Evolutionary conservation across 2,329 filamentous ascomycete genomes (phyloP).

Genomic region (Cyanodermella asteris): DNA sequence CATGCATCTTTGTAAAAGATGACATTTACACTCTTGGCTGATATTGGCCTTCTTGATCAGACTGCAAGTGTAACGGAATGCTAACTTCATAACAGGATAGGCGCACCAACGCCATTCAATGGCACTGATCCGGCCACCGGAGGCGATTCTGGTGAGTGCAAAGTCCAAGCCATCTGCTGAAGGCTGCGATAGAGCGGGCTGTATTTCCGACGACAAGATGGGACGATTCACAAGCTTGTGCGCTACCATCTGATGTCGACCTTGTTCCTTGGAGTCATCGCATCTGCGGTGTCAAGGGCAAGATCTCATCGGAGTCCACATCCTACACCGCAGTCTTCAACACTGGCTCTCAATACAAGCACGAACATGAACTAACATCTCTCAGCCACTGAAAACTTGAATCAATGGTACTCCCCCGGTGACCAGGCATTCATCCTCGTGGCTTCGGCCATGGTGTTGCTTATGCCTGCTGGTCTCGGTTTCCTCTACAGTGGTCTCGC

Average conservation of each 20-base stretch:
- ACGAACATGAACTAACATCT: background rate
- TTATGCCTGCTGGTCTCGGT: constrained; percentile 92
- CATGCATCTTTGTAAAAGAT: too few species aligned
- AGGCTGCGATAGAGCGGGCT: background rate
- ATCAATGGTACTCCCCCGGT: constrained; percentile 84
- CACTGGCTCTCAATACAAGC: background rate
- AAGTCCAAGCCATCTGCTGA: background rate
- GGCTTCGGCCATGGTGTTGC: constrained; percentile 72
- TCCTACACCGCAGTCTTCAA: background rate
- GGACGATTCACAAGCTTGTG: background rate
- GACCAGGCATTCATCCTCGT: constrained; percentile 90
- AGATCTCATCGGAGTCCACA: background rate
- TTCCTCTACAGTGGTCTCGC: constrained; percentile 96
- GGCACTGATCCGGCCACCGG: constrained; percentile 18
- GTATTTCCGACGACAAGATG: background rate
- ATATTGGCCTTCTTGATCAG: background rate
- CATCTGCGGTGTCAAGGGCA: background rate
- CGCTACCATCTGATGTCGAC: background rate
- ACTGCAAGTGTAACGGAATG: background rate
- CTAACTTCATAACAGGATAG: constrained; percentile 6
- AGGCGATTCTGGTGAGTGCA: constrained; percentile 28
- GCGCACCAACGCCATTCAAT: constrained; percentile 9
- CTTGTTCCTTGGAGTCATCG: background rate
- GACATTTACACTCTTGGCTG: too few species aligned
- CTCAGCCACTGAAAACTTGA: constrained; percentile 63